These are phyloP conservation scores for Malus hybrid DNA, from an alignment of 331 rosid genomes.

Conservation along the genomic window DNA sequence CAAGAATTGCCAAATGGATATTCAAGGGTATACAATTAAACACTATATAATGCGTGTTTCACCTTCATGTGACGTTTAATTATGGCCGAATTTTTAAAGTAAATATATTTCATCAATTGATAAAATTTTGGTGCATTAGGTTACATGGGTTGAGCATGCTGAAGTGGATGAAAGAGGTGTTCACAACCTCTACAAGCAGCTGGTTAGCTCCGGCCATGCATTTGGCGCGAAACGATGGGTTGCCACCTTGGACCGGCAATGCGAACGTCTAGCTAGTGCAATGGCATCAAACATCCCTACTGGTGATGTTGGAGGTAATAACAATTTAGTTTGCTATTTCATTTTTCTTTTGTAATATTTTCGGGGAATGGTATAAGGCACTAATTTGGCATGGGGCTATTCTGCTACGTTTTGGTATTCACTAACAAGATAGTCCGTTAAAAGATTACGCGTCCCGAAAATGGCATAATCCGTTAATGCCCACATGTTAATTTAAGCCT, in stretches of 20 bases:
- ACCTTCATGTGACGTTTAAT: no score
- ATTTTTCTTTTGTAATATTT: neutral
- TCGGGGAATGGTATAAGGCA: no score
- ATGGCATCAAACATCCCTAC: conserved; percentile 84
- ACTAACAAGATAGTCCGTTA: neutral
- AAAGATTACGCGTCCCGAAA: neutral
- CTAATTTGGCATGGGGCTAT: neutral
- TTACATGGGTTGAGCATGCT: conserved; percentile 90
- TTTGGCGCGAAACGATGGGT: conserved; percentile 98
- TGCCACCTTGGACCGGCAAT: conserved; percentile 80
- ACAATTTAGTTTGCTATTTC: neutral
- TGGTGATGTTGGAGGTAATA: conserved; percentile 76
- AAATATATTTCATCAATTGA: neutral
- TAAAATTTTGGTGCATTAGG: conserved; percentile 25
- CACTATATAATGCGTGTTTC: neutral
- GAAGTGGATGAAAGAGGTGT: conserved; percentile 95
- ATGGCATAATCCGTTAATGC: no score
- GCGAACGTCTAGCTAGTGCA: conserved; percentile 91
- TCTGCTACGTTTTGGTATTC: neutral
- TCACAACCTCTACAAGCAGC: conserved; percentile 77
- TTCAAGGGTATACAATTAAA: conserved; percentile 47
- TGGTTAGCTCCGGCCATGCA: conserved; percentile 79
- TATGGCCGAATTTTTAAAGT: no score
- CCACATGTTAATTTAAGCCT: no score
- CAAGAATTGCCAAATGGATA: conserved; percentile 99